Evolutionary conservation across 768 basidiomycete species (phyloP).

Genomic region (Leccinellum albellum): DNA sequence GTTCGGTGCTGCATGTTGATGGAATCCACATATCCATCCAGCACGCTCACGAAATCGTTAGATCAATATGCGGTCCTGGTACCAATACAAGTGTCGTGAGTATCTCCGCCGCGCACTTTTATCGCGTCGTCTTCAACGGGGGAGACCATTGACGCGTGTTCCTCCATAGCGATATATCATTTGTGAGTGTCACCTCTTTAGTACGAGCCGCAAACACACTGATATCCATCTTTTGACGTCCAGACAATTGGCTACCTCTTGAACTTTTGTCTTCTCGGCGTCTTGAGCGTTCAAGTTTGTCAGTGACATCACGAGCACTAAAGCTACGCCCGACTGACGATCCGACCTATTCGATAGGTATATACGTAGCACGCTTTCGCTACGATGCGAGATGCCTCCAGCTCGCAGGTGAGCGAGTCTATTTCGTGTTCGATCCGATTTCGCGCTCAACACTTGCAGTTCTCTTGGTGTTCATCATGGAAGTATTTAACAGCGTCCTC

Average conservation of each 20-base stretch:
- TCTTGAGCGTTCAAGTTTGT: slow-evolving; percentile 7
- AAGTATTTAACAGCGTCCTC: slow-evolving; percentile 5
- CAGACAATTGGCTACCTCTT: slow-evolving; percentile 8
- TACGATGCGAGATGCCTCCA: slow-evolving; percentile 3
- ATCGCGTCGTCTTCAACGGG: too few species aligned
- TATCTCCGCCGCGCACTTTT: not conserved
- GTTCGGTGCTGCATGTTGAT: not conserved
- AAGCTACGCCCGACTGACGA: not conserved
- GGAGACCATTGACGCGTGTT: not conserved
- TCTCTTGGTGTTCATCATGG: slow-evolving; percentile 3
- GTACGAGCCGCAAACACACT: not conserved
- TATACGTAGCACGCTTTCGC: slow-evolving; percentile 5
- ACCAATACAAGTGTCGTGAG: slow-evolving; percentile 8
- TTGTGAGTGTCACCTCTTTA: not conserved
- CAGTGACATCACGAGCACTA: not conserved
- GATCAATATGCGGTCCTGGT: not conserved
- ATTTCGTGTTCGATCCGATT: not conserved
- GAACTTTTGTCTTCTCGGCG: slow-evolving; percentile 7
- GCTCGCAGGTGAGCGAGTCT: not conserved
- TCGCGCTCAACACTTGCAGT: not conserved
- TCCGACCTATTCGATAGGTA: not conserved
- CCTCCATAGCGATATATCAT: not conserved
- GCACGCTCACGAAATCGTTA: not conserved
- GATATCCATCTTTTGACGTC: not conserved
- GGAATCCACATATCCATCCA: not conserved